These are phyloP conservation scores for Porcisia hertigi DNA, from an alignment of 208 protist species.

Conservation along the genomic window DNA sequence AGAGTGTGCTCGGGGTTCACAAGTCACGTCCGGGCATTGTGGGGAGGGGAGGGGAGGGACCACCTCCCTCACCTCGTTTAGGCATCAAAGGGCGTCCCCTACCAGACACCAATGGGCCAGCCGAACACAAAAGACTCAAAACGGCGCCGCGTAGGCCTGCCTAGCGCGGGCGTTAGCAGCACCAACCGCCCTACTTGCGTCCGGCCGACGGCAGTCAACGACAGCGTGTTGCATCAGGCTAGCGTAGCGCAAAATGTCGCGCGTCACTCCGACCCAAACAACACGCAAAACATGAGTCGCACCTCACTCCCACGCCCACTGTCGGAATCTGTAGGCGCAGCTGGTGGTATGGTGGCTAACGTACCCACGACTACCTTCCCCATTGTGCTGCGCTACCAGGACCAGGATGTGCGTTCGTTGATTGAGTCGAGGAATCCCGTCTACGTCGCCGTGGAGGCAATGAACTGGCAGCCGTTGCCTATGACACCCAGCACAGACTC, in stretches of 20 bases:
- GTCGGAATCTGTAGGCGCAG: slow-evolving; percentile 6
- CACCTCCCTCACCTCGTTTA: background rate
- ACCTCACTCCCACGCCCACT: slow-evolving; percentile 16
- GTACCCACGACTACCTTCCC: slow-evolving; percentile 46
- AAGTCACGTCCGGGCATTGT: background rate
- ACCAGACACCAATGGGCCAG: slow-evolving; percentile 56
- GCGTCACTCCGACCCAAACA: slow-evolving; percentile 29
- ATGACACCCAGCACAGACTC: slow-evolving; percentile 86
- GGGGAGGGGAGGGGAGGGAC: no score
- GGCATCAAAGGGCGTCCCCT: background rate
- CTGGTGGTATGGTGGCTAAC: background rate
- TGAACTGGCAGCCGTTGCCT: slow-evolving; percentile 69
- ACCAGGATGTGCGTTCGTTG: slow-evolving; percentile 59
- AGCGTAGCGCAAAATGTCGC: background rate
- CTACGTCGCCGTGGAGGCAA: slow-evolving; percentile 65
- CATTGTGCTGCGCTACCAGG: slow-evolving; percentile 77
- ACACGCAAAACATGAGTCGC: slow-evolving; percentile 10
- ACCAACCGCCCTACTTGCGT: slow-evolving; percentile 23
- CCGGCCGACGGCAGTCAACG: slow-evolving; percentile 42
- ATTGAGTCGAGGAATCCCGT: slow-evolving; percentile 45
- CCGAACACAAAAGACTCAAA: slow-evolving; percentile 64
- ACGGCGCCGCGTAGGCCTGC: slow-evolving; percentile 17
- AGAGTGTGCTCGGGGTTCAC: background rate
- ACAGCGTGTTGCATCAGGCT: slow-evolving; percentile 43
- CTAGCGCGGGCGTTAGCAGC: slow-evolving; percentile 7